These are phyloP conservation scores for Phlebopus sp. DNA, from an alignment of 1,284 basidiomycete species.

Conservation along the genomic window DNA sequence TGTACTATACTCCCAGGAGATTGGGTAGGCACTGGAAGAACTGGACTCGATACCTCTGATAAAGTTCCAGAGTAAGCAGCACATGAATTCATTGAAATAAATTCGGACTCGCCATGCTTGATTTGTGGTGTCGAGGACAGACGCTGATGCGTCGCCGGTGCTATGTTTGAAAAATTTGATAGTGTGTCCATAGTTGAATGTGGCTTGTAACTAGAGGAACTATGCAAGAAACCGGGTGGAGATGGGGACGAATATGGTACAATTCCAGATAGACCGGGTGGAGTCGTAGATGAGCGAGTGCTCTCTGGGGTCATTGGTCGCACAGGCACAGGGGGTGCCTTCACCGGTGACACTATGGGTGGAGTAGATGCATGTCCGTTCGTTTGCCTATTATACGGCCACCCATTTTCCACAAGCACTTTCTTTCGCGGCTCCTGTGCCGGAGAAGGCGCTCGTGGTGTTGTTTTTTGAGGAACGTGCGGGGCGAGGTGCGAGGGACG, in stretches of 20 bases:
- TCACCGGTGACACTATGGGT: slow-evolving; percentile 19
- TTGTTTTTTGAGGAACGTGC: slow-evolving; percentile 6
- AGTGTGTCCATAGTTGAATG: slow-evolving; percentile 15
- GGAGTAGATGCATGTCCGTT: slow-evolving; percentile 17
- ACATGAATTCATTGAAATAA: background rate
- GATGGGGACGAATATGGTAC: slow-evolving; percentile 38
- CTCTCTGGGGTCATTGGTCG: slow-evolving; percentile 31
- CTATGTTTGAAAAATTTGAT: slow-evolving; percentile 12
- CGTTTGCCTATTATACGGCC: slow-evolving; percentile 31
- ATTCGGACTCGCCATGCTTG: slow-evolving; percentile 26
- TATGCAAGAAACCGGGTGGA: slow-evolving; percentile 33
- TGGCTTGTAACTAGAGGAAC: slow-evolving; percentile 27
- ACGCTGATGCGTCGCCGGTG: slow-evolving; percentile 8
- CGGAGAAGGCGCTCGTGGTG: slow-evolving; percentile 14
- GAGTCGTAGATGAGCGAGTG: slow-evolving; percentile 33
- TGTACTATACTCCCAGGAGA: slow-evolving; percentile 15
- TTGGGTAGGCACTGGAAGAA: slow-evolving; percentile 8
- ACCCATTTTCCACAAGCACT: slow-evolving; percentile 35
- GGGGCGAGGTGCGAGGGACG: slow-evolving; percentile 37
- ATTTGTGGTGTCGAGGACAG: slow-evolving; percentile 25
- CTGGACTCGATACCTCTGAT: slow-evolving; percentile 20
- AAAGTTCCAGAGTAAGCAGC: background rate
- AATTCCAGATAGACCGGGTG: slow-evolving; percentile 35
- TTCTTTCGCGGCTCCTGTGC: slow-evolving; percentile 18
- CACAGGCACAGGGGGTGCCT: slow-evolving; percentile 10